Base-by-base conservation (phyloP, 73 alveolate species). In the Tetrahymena borealis region DNA sequence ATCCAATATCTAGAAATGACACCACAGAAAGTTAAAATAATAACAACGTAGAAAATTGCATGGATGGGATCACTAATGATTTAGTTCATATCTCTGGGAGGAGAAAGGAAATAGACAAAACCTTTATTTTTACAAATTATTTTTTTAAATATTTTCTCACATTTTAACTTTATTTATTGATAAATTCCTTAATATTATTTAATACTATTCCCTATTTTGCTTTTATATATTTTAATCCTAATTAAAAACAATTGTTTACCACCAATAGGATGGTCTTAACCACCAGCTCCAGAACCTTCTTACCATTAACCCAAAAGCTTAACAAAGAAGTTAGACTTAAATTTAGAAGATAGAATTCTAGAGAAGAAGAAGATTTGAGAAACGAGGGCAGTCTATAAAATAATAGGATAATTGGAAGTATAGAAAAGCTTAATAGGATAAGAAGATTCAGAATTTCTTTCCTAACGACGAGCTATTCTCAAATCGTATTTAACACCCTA, bases 361-460 rank as follows among this genome's bases (percentile, higher is more conserved):
- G 99, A 97, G 98, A 99, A 96, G 99, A 99, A 99, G 96, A 97
- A 99, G 93, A 99, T 95, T 96, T 99, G 98, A 43, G 99, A 99
- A 90, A 99, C 99, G 93, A 99, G 95, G 31, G 99, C 99, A 90
- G 99, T 98, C 96, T 99, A 99, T 91, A 99, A 96, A 85, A 99
- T 99, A 96, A 99, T 99, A 15, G 99, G 99, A 93, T 98, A 98
- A 98, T 99, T 99, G 32, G 99, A 98, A 90, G 99, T 99, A 96
- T 99, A 99, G 98, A 99, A 99, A 91, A 99, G 98, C 97, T 98
- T 99, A 96, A 99, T 99, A 39, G 99, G 99, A 96, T 99, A 98
- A 39, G 99, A 97, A 36, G 97, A 97, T 94, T 96, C 97, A 93
- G 95, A 96, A 32, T 99, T 99, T 85, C 99, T 95, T 90, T 96